Conservation (phyloP, 371 early-diverging fungal genomes). For the Rhizopus delemar region DNA sequence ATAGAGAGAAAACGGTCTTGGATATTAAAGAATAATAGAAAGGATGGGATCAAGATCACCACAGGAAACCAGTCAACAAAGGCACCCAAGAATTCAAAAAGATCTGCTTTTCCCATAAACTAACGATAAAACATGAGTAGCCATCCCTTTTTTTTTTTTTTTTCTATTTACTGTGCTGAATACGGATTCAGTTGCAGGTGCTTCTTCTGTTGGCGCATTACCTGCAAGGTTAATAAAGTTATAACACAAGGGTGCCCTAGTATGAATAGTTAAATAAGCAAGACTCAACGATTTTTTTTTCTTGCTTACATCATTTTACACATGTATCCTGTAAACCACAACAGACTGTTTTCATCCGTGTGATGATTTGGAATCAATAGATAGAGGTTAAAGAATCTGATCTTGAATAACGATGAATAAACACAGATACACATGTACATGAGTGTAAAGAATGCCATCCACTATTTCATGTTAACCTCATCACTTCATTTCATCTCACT, state of each 20-base stretch:
- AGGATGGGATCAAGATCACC: constrained; percentile 76
- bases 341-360: constrained; percentile 84
- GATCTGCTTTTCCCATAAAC: constrained; percentile 86
- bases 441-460: constrained; percentile 73
- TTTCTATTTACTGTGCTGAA: constrained; percentile 38
- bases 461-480: constrained; percentile 38
- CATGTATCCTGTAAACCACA: constrained; percentile 89
- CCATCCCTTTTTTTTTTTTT: neutral
- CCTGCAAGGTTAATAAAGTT: constrained; percentile 82
- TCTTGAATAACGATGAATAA: constrained; percentile 84
- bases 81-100: constrained; percentile 87
- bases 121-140: constrained; percentile 14
- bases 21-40: constrained; percentile 75
- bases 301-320: constrained; percentile 73
- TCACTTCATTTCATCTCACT: neutral
- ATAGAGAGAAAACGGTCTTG: constrained; percentile 76
- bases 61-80: constrained; percentile 89
- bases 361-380: constrained; percentile 87
- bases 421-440: constrained; percentile 92
- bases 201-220: constrained; percentile 22
- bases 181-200: constrained; percentile 46
- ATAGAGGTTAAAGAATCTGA: constrained; percentile 83
- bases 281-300: neutral
- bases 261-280: neutral
- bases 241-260: constrained; percentile 88